Evolutionary conservation across 495 filamentous ascomycete genomes (phyloP).

Genomic region (Neurospora pannonica): DNA sequence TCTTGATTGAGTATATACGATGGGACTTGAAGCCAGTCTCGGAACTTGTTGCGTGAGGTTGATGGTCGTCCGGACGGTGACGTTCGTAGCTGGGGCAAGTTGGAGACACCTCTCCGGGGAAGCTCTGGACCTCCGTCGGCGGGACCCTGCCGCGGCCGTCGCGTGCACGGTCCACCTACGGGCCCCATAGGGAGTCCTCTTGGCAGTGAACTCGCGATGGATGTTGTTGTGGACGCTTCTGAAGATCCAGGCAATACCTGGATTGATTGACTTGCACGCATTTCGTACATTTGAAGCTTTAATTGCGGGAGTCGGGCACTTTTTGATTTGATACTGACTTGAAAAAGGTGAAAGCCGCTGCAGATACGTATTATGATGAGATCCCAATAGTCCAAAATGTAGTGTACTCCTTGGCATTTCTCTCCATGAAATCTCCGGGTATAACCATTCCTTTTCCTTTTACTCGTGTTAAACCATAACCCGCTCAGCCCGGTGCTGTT

Average conservation of each 20-base stretch:
- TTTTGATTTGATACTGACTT: not conserved
- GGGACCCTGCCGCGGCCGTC: not conserved
- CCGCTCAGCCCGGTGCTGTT: not conserved
- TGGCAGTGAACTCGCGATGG: not conserved
- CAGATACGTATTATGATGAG: not conserved
- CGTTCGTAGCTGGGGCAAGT: not conserved
- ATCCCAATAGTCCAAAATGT: not conserved
- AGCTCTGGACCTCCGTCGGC: not conserved
- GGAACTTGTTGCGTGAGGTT: not conserved
- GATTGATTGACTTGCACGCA: not conserved
- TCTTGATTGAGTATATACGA: constrained; percentile 19
- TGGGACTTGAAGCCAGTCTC: not conserved
- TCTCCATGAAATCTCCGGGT: not conserved
- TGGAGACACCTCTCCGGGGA: not conserved
- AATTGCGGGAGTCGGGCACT: not conserved
- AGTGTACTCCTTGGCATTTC: not conserved
- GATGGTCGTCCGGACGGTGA: not conserved
- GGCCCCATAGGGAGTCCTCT: not conserved
- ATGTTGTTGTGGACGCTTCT: not conserved
- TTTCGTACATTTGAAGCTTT: not conserved
- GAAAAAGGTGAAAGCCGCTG: no score
- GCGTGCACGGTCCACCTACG: not conserved
- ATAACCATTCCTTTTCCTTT: not conserved
- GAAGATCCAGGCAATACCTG: not conserved
- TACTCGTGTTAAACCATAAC: not conserved